Conservation (phyloP, 371 early-diverging fungal species). For the Apophysomyces elegans region DNA sequence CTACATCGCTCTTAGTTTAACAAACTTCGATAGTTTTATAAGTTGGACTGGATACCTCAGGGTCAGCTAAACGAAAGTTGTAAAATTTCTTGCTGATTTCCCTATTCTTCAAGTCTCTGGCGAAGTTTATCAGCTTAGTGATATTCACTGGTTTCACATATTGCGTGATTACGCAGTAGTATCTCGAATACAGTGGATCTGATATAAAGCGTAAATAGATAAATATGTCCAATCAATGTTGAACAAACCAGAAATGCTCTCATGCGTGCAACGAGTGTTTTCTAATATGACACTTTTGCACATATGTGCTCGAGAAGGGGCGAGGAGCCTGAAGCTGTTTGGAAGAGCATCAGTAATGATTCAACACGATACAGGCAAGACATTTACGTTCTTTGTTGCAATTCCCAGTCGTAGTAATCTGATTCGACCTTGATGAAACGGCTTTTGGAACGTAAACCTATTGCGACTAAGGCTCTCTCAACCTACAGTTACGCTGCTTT, state of each 20-base stretch:
- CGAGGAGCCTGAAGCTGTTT: slow-evolving; percentile 57
- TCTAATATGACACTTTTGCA: slow-evolving; percentile 85
- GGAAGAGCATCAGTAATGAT: not conserved
- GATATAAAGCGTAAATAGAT: not conserved
- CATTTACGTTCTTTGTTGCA: slow-evolving; percentile 67
- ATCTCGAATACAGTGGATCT: slow-evolving; percentile 40
- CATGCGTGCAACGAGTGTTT: slow-evolving; percentile 71
- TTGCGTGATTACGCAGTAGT: slow-evolving; percentile 68
- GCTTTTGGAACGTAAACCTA: slow-evolving; percentile 32
- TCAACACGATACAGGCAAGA: not conserved
- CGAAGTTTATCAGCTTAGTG: slow-evolving; percentile 65
- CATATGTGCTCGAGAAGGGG: slow-evolving; percentile 74
- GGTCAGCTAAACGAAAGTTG: slow-evolving; percentile 59
- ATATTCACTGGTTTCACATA: slow-evolving; percentile 78
- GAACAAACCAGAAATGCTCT: slow-evolving; percentile 37
- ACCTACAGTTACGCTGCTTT: slow-evolving; percentile 31
- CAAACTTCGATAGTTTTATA: not conserved
- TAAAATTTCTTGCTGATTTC: slow-evolving; percentile 61
- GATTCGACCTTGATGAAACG: slow-evolving; percentile 63
- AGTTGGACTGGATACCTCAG: slow-evolving; percentile 31
- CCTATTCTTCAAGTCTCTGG: slow-evolving; percentile 56
- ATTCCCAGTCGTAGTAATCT: slow-evolving; percentile 79
- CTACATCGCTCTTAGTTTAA: slow-evolving; percentile 15
- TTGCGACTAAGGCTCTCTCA: slow-evolving; percentile 23
- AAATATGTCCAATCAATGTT: not conserved